These are phyloP conservation scores for Patellaria atrata DNA, from an alignment of 495 filamentous ascomycete species.

Conservation along the genomic window DNA sequence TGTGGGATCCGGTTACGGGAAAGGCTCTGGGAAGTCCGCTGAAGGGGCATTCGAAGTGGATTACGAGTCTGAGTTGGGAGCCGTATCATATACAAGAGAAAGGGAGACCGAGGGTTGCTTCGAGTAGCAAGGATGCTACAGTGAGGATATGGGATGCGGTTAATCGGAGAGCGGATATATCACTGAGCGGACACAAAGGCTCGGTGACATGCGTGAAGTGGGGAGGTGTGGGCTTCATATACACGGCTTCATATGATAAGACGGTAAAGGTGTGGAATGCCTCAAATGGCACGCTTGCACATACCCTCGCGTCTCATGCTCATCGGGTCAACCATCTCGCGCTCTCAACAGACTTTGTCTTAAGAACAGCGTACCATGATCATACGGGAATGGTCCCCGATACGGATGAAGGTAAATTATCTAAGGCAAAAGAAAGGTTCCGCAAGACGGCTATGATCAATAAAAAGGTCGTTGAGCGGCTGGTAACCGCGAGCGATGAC, in stretches of 20 bases:
- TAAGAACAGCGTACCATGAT: conserved; percentile 78
- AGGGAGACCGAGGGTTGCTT: conserved; percentile 66
- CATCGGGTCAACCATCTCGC: conserved; percentile 97
- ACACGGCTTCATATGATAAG: conserved; percentile 84
- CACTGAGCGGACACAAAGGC: conserved; percentile 75
- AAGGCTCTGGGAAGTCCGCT: conserved; percentile 58
- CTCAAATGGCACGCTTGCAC: conserved; percentile 57
- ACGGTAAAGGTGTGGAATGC: conserved; percentile 87
- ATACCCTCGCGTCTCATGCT: conserved; percentile 68
- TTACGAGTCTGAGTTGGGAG: conserved; percentile 81
- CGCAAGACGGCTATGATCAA: conserved; percentile 71
- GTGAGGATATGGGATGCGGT: conserved; percentile 80
- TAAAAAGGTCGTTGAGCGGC: conserved; percentile 65
- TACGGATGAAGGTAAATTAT: conserved; percentile 52
- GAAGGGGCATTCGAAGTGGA: conserved; percentile 86
- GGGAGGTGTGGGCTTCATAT: conserved; percentile 81
- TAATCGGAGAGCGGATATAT: conserved; percentile 59
- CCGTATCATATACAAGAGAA: conserved; percentile 74
- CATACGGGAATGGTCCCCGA: conserved; percentile 59
- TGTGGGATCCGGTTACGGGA: conserved; percentile 83
- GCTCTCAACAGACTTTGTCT: conserved; percentile 81
- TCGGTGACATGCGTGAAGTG: conserved; percentile 85
- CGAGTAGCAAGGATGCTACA: conserved; percentile 81
- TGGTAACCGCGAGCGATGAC: conserved; percentile 87
- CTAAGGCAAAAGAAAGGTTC: conserved; percentile 71